Conservation (phyloP, 768 basidiomycete genomes). For the Termitomyces sp. region DNA sequence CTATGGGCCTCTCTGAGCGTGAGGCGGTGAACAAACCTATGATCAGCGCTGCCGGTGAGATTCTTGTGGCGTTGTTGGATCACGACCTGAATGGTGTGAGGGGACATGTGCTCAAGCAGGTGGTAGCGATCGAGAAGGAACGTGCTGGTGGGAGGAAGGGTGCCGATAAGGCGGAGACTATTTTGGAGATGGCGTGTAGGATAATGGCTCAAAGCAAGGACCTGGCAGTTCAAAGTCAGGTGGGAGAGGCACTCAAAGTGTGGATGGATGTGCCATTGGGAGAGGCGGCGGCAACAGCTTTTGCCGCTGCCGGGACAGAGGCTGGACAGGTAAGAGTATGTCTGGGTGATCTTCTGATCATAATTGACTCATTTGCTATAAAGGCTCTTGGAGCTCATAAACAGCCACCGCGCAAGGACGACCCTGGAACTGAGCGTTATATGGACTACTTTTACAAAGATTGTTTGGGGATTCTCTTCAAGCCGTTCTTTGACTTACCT, state of each 20-base stretch:
- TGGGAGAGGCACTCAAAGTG: slow-evolving; percentile 81
- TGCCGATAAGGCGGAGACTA: slow-evolving; percentile 62
- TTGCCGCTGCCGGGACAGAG: slow-evolving; percentile 27
- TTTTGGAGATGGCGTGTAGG: slow-evolving; percentile 69
- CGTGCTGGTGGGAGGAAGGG: slow-evolving; percentile 48
- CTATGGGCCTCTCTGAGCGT: slow-evolving; percentile 63
- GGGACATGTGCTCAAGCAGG: slow-evolving; percentile 78
- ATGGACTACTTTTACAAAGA: slow-evolving; percentile 91
- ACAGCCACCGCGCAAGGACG: slow-evolving; percentile 60
- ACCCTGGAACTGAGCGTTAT: slow-evolving; percentile 83
- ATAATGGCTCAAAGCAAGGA: slow-evolving; percentile 78
- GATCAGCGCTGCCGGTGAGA: slow-evolving; percentile 80
- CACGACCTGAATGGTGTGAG: slow-evolving; percentile 88
- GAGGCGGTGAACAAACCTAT: slow-evolving; percentile 45
- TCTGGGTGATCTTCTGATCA: background rate
- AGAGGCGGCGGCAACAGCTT: slow-evolving; percentile 20
- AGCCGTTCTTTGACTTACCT: slow-evolving; percentile 69
- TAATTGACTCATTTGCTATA: slow-evolving; percentile 10
- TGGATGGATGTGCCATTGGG: slow-evolving; percentile 72
- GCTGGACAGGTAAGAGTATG: slow-evolving; percentile 20
- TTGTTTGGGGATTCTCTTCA: slow-evolving; percentile 72
- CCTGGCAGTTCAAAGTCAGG: slow-evolving; percentile 81
- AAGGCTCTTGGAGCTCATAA: slow-evolving; percentile 36
- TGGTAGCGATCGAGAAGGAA: slow-evolving; percentile 64
- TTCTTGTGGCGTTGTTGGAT: slow-evolving; percentile 80